Evolutionary conservation across 2,329 filamentous ascomycete genomes (phyloP).

Genomic region (Juglanconis sp.): DNA sequence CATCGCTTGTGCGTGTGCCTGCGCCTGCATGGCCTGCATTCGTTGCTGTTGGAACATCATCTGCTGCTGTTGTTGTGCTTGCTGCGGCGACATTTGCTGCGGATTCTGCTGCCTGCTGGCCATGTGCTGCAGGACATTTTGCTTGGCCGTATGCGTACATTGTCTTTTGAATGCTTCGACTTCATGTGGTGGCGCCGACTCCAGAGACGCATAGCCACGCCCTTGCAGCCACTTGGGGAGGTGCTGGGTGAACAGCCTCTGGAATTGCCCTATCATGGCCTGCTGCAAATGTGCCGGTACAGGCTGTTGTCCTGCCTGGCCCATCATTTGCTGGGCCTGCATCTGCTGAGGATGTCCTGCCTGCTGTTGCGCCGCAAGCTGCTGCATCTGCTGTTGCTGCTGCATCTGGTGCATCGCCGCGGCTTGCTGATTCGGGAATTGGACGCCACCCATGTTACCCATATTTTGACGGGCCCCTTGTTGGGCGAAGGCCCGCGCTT

Average conservation of each 20-base stretch:
- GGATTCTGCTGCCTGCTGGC: constrained; percentile 14
- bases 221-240: constrained; percentile 32
- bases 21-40: constrained; percentile 26
- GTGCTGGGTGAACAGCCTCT: constrained; percentile 36
- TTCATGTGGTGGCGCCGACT: constrained; percentile 45
- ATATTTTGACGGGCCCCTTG: constrained; percentile 23
- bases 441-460: constrained; percentile 24
- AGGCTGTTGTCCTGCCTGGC: constrained; percentile 15
- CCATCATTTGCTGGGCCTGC: constrained; percentile 25
- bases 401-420: constrained; percentile 25
- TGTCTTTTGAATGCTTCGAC: constrained; percentile 42
- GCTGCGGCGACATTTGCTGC: constrained; percentile 8
- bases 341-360: constrained; percentile 30
- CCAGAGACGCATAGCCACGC: constrained; percentile 34
- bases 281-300: constrained; percentile 1
- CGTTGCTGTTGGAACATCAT: constrained; percentile 10
- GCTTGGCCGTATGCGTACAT: constrained; percentile 38
- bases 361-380: constrained; percentile 29
- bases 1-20: constrained; percentile 34
- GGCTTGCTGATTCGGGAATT: constrained; percentile 25
- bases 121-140: constrained; percentile 25
- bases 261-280: constrained; percentile 11
- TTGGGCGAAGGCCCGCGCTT: constrained; percentile 14
- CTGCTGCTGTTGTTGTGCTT: constrained; percentile 26
- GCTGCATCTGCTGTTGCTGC: constrained; percentile 30